A percentile compares a stretch with the other conserved stretches of the same genome.
These are phyloP conservation scores for Capniomyces stellatus DNA, from an alignment of 371 early-diverging fungal genomes.

Conservation along the genomic window DNA sequence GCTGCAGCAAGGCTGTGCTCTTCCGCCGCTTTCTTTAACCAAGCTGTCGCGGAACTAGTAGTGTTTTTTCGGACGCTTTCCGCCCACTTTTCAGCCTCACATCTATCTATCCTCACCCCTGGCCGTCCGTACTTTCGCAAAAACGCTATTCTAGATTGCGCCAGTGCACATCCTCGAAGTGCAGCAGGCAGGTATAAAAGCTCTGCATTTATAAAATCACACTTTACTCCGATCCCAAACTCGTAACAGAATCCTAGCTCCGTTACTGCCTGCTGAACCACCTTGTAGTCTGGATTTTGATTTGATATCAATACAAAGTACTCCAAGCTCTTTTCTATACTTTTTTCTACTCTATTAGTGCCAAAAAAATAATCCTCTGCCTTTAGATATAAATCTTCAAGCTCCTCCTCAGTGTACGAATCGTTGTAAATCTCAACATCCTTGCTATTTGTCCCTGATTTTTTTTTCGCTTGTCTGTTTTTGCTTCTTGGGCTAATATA, in stretches of 20 bases:
- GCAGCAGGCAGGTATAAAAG: slow-evolving; percentile 37
- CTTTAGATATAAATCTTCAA: neutral
- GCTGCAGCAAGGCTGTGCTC: slow-evolving; percentile 26
- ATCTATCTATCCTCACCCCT: slow-evolving; percentile 43
- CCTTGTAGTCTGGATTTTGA: neutral
- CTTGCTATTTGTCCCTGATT: no score
- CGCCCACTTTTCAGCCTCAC: slow-evolving; percentile 46
- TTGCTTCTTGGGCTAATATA: no score
- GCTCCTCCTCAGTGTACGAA: neutral
- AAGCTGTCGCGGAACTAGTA: slow-evolving; percentile 27
- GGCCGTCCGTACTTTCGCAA: slow-evolving; percentile 60
- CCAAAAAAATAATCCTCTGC: slow-evolving; percentile 1
- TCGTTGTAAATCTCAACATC: no score
- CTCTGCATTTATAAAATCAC: slow-evolving; percentile 38
- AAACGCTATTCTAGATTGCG: slow-evolving; percentile 43
- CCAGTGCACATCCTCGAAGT: slow-evolving; percentile 32
- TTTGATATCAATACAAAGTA: neutral
- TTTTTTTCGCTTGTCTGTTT: no score
- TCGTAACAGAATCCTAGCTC: slow-evolving; percentile 54
- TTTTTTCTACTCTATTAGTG: neutral
- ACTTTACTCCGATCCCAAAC: slow-evolving; percentile 48
- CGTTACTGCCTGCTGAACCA: slow-evolving; percentile 1
- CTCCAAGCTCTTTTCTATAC: neutral
- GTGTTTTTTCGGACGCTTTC: slow-evolving; percentile 20
- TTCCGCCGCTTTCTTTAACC: slow-evolving; percentile 38